phyloP scores from a whole-genome alignment of 1,284 basidiomycete genomes.

The Malassezia furfur region DNA sequence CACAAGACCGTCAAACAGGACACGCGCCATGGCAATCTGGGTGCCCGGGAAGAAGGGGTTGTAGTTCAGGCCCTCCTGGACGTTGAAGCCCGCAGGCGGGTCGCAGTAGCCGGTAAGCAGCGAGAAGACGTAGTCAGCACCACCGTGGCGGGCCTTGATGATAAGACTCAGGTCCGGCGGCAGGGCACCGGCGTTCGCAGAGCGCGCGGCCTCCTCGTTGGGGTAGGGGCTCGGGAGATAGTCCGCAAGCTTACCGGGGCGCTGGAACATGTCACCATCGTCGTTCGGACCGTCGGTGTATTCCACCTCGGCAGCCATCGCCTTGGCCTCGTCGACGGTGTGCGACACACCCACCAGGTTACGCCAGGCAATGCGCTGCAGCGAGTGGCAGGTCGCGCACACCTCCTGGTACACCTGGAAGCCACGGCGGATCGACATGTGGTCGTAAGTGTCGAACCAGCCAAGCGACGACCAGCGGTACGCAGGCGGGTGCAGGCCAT shows the following conservation, averaged over 20 bases:
- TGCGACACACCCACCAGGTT: conserved; percentile 98
- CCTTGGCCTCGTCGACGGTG: conserved; percentile 80
- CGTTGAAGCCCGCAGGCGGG: conserved; percentile 87
- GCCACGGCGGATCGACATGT: conserved; percentile 91
- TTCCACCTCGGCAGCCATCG: conserved; percentile 82
- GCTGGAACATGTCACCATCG: conserved; percentile 93
- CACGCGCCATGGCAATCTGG: conserved; percentile 95
- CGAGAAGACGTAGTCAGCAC: conserved; percentile 91
- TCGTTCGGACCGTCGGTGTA: conserved; percentile 93
- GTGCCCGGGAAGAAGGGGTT: conserved; percentile 50
- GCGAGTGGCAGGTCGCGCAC: conserved; percentile 95
- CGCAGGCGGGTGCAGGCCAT: conserved; percentile 78
- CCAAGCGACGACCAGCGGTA: conserved; percentile 91
- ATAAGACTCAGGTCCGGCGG: conserved; percentile 97
- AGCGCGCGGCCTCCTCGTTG: conserved; percentile 94
- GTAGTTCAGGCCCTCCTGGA: conserved; percentile 59
- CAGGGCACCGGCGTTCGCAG: conserved; percentile 84
- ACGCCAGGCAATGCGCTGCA: conserved; percentile 98
- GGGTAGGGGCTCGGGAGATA: conserved; percentile 93
- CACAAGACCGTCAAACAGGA: conserved; percentile 69
- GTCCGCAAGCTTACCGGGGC: conserved; percentile 92
- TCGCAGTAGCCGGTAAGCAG: conserved; percentile 95
- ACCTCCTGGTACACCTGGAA: conserved; percentile 99
- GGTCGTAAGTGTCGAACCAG: conserved; percentile 81
- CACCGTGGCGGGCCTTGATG: conserved; percentile 95